Base-by-base conservation (phyloP, 2,329 filamentous ascomycete species). In the Phaeosphaeriaceae sp. region DNA sequence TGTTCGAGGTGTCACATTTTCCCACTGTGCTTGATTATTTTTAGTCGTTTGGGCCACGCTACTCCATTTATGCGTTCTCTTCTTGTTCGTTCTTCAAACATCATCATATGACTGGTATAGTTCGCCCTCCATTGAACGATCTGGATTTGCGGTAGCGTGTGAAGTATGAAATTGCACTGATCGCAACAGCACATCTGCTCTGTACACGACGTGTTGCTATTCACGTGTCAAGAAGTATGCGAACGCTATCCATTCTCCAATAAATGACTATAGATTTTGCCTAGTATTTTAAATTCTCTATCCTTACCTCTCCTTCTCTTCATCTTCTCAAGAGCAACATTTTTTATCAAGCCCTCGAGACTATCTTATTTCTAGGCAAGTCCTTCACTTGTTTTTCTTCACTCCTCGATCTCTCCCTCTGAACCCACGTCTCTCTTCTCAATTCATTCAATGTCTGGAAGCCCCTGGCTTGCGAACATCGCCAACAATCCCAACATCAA, bases 401-500 rank as follows among this genome's bases (percentile, higher is more conserved):
- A 7, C n/a, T 32, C 15, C 26, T 20, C 30, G n/a, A 11, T 8
- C 15, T 15, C 34, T 40, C 13, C 39, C 13, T 8, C 13, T 28
- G n/a, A n/a, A n/a, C n/a, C n/a, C n/a, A n/a, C n/a, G n/a, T n/a
- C n/a, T n/a, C n/a, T n/a, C n/a, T 12, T 35, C 16, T 17, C 15
- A 13, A 20, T 32, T 20, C 36, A 12, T 18, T 26, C 40, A 29
- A 71, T 71, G 67, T 57, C 66, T 41, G 60, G 56, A 17, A 62
- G 61, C 8, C 67, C 66, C 30, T 69, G 62, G 61, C 45, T 53
- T 46, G 62, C 54, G 32, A 63, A 71, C 56, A 54, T 71, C n/a
- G 61, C 62, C 26, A 58, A 60, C 47, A 72, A 72, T 48, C 67
- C 68, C 13, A 70, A 68, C 50, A 67, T 72, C 48, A 67, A 67